phyloP scores from a whole-genome alignment of 306 rosid genomes.

The Rubus parviflorus region DNA sequence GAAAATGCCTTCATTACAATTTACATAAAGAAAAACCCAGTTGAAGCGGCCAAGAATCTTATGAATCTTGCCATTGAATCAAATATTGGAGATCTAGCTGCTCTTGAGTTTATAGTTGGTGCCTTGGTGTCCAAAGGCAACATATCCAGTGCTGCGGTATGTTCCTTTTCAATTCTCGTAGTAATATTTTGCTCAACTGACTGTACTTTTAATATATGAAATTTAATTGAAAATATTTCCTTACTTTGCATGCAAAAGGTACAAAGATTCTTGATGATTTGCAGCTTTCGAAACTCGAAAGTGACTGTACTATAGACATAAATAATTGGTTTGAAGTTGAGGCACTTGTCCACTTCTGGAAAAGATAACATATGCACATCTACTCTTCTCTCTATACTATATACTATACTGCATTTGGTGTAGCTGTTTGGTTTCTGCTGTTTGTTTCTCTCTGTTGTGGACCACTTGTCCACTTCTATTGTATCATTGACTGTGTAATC shows the following conservation, averaged over 20 bases:
- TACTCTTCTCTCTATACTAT: background rate
- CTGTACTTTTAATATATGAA: conserved; percentile 4
- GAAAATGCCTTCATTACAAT: conserved; percentile 85
- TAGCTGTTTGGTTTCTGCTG: too few relatives aligned
- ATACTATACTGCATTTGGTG: too few relatives aligned
- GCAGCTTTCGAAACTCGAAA: background rate
- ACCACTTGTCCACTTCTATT: background rate
- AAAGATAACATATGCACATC: background rate
- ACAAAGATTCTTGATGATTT: conserved; percentile 12
- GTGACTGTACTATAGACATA: background rate
- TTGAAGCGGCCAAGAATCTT: conserved; percentile 78
- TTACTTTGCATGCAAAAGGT: conserved; percentile 15
- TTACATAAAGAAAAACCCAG: conserved; percentile 70
- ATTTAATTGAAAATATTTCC: background rate
- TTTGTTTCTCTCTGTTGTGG: background rate
- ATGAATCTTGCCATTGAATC: conserved; percentile 78
- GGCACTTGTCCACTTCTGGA: background rate
- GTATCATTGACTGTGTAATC: background rate
- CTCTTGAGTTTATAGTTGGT: conserved; percentile 83
- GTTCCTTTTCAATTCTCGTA: conserved; percentile 29
- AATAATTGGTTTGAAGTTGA: background rate
- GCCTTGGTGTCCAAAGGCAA: conserved; percentile 87
- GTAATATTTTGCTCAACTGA: conserved; percentile 19
- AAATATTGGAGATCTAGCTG: conserved; percentile 89
- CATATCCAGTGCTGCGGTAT: conserved; percentile 77